phyloP scores from a whole-genome alignment of 371 early-diverging fungal species.

The Sporodiniella umbellata region DNA sequence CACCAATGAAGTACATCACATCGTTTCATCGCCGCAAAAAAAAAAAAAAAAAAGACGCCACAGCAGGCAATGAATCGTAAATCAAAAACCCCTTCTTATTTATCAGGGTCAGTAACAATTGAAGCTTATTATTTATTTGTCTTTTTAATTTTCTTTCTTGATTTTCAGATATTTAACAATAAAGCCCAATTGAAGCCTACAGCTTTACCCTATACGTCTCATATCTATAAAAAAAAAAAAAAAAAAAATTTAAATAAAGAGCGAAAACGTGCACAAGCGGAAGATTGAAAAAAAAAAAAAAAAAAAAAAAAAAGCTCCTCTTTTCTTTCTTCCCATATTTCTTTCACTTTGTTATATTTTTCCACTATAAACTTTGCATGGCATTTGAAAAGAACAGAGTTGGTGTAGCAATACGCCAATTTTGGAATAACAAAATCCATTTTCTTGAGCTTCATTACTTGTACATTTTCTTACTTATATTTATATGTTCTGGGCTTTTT shows the following conservation, averaged over 20 bases:
- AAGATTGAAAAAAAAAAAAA: too few species aligned
- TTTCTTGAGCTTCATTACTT: conserved; percentile 37
- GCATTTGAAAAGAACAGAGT: conserved; percentile 5
- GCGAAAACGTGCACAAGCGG: background rate
- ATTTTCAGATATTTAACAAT: too few species aligned
- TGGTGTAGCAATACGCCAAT: conserved; percentile 1
- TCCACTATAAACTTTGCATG: conserved; percentile 2
- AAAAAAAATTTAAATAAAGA: background rate
- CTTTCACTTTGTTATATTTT: background rate
- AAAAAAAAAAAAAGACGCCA: background rate
- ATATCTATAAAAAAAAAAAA: too few species aligned
- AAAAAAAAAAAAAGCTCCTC: too few species aligned
- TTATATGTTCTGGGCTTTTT: conserved; percentile 29
- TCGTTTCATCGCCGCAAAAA: background rate
- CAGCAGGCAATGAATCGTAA: too few species aligned
- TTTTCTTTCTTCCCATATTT: conserved; percentile 2
- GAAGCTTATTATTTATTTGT: too few species aligned
- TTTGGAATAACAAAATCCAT: conserved; percentile 28
- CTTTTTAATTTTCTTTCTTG: too few species aligned
- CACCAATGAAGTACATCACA: background rate
- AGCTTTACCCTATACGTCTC: too few species aligned
- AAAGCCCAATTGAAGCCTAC: too few species aligned
- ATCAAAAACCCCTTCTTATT: too few species aligned
- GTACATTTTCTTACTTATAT: conserved; percentile 18
- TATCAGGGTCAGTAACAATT: too few species aligned